Evolutionary conservation across 257 asterid species (phyloP).

Genomic region (Apocynum venetum): DNA sequence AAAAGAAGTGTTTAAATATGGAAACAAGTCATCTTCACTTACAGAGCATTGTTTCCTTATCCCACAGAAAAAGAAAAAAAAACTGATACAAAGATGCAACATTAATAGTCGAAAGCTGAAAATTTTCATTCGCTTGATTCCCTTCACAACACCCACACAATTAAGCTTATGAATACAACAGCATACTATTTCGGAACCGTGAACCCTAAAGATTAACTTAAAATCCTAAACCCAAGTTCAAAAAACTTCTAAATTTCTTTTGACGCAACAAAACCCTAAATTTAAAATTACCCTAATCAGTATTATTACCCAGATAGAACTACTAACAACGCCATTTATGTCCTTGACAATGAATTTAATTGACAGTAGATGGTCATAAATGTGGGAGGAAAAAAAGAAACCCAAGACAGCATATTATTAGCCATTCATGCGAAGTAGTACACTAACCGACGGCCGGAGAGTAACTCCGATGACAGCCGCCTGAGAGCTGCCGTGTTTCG

Average conservation of each 20-base stretch:
- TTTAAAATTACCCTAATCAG: background rate
- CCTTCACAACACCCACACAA: background rate
- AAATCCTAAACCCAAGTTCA: background rate
- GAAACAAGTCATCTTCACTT: background rate
- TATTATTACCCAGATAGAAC: background rate
- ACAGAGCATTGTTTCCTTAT: background rate
- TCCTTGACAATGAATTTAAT: background rate
- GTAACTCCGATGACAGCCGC: slow-evolving; percentile 4
- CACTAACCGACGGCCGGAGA: background rate
- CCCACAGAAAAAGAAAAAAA: background rate
- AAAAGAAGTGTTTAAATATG: background rate
- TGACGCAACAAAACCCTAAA: background rate
- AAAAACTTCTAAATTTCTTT: background rate
- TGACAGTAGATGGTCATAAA: background rate
- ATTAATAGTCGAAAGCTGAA: background rate
- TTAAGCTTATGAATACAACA: background rate
- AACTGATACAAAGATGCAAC: background rate
- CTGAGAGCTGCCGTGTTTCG: background rate
- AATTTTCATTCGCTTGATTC: background rate
- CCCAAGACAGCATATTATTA: background rate
- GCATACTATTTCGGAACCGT: background rate
- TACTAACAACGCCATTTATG: background rate
- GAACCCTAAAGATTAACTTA: background rate
- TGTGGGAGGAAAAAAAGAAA: background rate
- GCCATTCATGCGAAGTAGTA: background rate